Base-by-base conservation (phyloP, 257 asterid species). In the Petrea volubilis region DNA sequence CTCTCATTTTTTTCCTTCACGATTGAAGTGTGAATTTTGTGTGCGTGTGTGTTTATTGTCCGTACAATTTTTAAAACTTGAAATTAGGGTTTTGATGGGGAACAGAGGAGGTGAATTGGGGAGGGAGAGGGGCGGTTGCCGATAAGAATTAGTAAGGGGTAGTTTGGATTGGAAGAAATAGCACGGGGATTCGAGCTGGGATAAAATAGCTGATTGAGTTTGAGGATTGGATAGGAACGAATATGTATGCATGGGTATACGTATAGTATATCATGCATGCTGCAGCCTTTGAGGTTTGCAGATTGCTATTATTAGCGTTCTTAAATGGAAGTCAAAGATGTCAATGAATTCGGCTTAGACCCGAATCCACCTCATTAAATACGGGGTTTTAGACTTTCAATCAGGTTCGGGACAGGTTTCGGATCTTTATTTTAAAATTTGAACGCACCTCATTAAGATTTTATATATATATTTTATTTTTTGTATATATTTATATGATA, bases 1-100 rank as follows among this genome's bases (percentile, higher is more conserved):
- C 81, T 36, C 84, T 47, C 84, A 75, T 79, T 53, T 73, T 53
- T 7, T 29, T 8, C 7, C 36, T n/a, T n/a, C n/a, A n/a, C n/a
- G n/a, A n/a, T 53, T 14, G 10, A 50, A 23, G 4, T 36, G 27
- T 14, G 17, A n/a, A n/a, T n/a, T n/a, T n/a, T n/a, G n/a, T n/a
- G n/a, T n/a, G n/a, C n/a, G n/a, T n/a, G 43, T 47, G 15, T 23
- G 38, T 33, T 38, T 14, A 7, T 21, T 31, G 1, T 3, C n/a
- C n/a, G n/a, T n/a, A n/a, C n/a, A 24, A 1, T 40, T 27, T 55
- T 15, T 1, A 4, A 2, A 2, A 29, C 3, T 44, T 44, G 51
- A 44, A 44, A 44, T 44, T 44, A 27, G 38, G 27, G 41, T 15
- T 31, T 29, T 9, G 24, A 25, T 5, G 13, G 12, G 43, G 9